Evolutionary conservation across 176 grass and related monocot species (phyloP).

Genomic region (Areca catechu): DNA sequence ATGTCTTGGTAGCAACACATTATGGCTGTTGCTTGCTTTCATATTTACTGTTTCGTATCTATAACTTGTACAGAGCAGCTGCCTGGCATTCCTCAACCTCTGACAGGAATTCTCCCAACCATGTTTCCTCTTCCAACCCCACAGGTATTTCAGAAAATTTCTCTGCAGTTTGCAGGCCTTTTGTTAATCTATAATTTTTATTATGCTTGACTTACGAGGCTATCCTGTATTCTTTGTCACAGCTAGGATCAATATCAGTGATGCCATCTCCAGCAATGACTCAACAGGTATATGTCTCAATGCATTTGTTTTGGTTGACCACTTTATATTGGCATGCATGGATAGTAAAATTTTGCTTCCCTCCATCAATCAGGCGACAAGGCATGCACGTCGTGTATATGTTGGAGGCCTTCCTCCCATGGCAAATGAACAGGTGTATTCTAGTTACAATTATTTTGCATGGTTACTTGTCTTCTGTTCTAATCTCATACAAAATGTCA

Average conservation of each 20-base stretch:
- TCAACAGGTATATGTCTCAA: slow-evolving; percentile 17
- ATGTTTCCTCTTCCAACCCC: slow-evolving; percentile 12
- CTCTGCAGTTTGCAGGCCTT: neutral
- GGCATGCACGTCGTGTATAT: slow-evolving; percentile 28
- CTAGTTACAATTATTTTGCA: neutral
- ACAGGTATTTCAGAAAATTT: slow-evolving; percentile 10
- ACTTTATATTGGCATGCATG: neutral
- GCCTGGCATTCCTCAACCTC: slow-evolving; percentile 14
- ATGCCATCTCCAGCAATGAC: slow-evolving; percentile 21
- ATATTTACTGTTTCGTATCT: neutral
- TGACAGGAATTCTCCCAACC: slow-evolving; percentile 10
- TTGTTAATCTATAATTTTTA: neutral
- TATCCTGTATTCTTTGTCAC: neutral
- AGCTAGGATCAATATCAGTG: slow-evolving; percentile 12
- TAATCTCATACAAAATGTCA: no score
- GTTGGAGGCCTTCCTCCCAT: slow-evolving; percentile 27
- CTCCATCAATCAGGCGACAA: slow-evolving; percentile 16
- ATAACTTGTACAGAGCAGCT: slow-evolving; percentile 8
- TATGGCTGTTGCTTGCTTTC: neutral
- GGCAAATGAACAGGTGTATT: slow-evolving; percentile 29
- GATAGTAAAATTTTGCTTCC: neutral
- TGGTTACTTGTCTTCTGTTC: neutral
- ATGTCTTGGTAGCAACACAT: slow-evolving; percentile 1
- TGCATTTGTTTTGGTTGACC: neutral
- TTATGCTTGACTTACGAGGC: neutral